phyloP scores from a whole-genome alignment of 768 basidiomycete genomes.

The Kwoniella botswanensis region DNA sequence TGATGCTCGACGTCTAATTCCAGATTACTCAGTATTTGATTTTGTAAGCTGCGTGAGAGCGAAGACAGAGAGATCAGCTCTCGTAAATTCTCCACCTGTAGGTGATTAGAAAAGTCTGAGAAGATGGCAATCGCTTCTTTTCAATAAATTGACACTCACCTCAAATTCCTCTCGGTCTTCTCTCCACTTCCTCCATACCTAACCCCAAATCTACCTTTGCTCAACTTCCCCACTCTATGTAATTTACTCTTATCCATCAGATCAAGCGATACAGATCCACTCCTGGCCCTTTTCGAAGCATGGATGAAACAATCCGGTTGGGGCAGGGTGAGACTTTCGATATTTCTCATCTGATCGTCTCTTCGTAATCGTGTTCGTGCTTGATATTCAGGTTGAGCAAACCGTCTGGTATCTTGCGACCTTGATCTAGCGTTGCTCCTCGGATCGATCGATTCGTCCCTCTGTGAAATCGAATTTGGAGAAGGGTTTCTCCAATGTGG shows the following conservation, averaged over 20 bases:
- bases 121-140: too few relatives aligned
- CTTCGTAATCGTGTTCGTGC: background rate
- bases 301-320: conserved; percentile 6
- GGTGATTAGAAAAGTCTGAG: too few relatives aligned
- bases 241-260: background rate
- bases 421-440: background rate
- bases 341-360: conserved; percentile 1
- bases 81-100: background rate
- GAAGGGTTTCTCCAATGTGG: too few relatives aligned
- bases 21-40: conserved; percentile 19
- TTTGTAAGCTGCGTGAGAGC: background rate
- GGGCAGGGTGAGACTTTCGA: background rate
- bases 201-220: conserved; percentile 13
- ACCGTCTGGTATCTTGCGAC: background rate
- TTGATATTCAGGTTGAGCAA: background rate
- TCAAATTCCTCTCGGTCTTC: conserved; percentile 6
- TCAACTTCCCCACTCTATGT: conserved; percentile 3
- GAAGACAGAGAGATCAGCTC: background rate
- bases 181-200: conserved; percentile 1
- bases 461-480: background rate
- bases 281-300: background rate
- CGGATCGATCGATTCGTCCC: background rate
- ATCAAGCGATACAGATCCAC: background rate
- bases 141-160: conserved; percentile 1
- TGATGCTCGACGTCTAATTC: conserved; percentile 23